These are phyloP conservation scores for Malus hybrid DNA, from an alignment of 331 rosid genomes.

Conservation along the genomic window DNA sequence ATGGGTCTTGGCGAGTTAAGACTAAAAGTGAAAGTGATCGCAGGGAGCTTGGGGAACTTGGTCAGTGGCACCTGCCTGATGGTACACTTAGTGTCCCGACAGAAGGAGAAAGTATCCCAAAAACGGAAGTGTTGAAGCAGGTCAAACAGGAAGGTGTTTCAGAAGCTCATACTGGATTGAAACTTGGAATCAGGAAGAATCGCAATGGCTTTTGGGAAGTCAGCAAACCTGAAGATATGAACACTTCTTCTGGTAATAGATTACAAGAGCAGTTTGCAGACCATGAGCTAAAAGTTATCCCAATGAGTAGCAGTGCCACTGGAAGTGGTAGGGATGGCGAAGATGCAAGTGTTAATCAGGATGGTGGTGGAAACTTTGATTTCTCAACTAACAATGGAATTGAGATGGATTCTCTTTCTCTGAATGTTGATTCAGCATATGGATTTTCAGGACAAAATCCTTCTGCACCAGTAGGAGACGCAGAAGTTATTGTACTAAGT, in stretches of 20 bases:
- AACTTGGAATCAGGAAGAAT: constrained; percentile 70
- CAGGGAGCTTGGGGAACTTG: constrained; percentile 63
- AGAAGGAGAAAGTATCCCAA: constrained; percentile 35
- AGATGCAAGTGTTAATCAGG: constrained; percentile 88
- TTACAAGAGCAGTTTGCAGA: constrained; percentile 47
- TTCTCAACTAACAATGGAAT: constrained; percentile 54
- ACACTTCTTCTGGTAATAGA: constrained; percentile 53
- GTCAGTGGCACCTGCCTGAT: constrained; percentile 78
- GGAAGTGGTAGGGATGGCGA: constrained; percentile 86
- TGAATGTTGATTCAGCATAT: constrained; percentile 54
- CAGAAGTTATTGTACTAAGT: constrained; percentile 78
- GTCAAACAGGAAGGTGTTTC: constrained; percentile 79
- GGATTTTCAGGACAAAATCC: constrained; percentile 44
- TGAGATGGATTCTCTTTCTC: constrained; percentile 65
- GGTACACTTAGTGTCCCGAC: constrained; percentile 41
- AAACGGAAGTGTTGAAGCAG: constrained; percentile 49
- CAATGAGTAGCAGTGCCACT: constrained; percentile 94
- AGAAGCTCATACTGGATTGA: constrained; percentile 64
- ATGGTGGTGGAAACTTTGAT: constrained; percentile 58
- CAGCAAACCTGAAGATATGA: constrained; percentile 64
- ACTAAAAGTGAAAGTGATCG: constrained; percentile 73
- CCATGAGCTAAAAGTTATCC: constrained; percentile 61
- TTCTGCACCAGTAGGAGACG: constrained; percentile 47
- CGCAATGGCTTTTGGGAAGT: constrained; percentile 79
- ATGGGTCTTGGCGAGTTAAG: constrained; percentile 94